These are phyloP conservation scores for Fusarium virguliforme DNA, from an alignment of 2,329 filamentous ascomycete genomes.

Conservation along the genomic window DNA sequence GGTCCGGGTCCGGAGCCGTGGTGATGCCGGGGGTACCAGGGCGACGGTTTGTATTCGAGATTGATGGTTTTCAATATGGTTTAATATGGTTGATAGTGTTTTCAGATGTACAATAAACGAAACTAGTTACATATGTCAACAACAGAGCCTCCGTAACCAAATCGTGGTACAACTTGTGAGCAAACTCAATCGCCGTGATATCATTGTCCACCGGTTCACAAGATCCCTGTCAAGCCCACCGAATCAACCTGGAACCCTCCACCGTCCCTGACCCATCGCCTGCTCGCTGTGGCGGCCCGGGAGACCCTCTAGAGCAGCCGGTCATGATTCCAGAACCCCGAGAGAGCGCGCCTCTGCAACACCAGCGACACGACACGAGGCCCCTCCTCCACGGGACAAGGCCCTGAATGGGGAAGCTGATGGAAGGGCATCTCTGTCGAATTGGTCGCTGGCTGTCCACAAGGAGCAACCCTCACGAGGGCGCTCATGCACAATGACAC, in stretches of 20 bases:
- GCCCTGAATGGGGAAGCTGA: slow-evolving; percentile 24
- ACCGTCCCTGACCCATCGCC: slow-evolving; percentile 16
- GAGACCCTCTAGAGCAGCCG: not conserved
- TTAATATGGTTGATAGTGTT: not conserved
- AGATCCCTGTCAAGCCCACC: slow-evolving; percentile 10
- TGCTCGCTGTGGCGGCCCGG: slow-evolving; percentile 10
- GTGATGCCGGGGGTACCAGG: slow-evolving; percentile 1
- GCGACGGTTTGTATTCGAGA: not conserved
- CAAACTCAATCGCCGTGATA: slow-evolving; percentile 1
- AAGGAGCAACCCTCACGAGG: slow-evolving; percentile 14
- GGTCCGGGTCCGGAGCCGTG: slow-evolving; percentile 18
- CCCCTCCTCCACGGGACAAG: slow-evolving; percentile 21
- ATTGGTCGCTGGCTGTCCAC: slow-evolving; percentile 8
- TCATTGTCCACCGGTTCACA: slow-evolving; percentile 7
- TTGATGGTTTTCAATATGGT: not conserved
- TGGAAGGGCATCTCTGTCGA: slow-evolving; percentile 7
- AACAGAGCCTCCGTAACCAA: not conserved
- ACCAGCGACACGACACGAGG: slow-evolving; percentile 7
- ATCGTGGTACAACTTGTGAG: not conserved
- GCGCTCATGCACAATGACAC: slow-evolving; percentile 44
- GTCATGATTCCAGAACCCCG: slow-evolving; percentile 8
- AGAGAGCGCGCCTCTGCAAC: not conserved
- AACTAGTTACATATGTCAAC: not conserved
- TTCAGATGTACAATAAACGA: not conserved
- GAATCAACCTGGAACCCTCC: slow-evolving; percentile 28